These are phyloP conservation scores for Aquilaria sinensis DNA, from an alignment of 345 rosid genomes.

Conservation along the genomic window DNA sequence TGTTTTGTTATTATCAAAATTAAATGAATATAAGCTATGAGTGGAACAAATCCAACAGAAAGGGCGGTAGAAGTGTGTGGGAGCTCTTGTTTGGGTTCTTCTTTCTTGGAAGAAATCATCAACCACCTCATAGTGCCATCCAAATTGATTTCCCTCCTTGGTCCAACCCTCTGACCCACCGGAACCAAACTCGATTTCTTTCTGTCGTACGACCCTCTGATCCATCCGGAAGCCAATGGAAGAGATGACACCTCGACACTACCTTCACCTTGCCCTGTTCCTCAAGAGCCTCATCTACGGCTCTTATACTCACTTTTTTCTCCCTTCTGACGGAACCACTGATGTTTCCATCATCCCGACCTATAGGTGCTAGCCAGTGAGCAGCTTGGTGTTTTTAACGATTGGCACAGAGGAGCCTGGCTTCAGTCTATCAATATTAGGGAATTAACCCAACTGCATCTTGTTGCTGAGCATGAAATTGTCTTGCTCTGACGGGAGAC, in stretches of 20 bases:
- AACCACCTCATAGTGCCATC: no score
- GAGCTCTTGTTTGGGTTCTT: no score
- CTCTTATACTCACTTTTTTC: conserved; percentile 34
- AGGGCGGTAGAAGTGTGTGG: no score
- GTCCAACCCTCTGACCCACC: no score
- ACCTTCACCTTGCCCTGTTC: conserved; percentile 26
- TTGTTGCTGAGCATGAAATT: conserved; percentile 79
- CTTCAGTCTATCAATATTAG: conserved; percentile 74
- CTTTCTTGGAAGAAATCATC: no score
- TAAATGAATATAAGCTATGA: no score
- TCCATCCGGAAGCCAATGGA: no score
- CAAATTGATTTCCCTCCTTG: no score
- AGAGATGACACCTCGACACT: conserved; percentile 41
- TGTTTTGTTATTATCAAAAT: no score
- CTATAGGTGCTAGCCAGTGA: conserved; percentile 85
- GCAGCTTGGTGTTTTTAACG: conserved; percentile 65
- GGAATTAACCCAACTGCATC: conserved; percentile 93
- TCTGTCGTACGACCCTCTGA: no score
- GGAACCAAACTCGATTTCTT: no score
- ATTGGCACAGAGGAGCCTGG: conserved; percentile 93
- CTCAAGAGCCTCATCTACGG: conserved; percentile 89
- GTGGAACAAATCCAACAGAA: no score
- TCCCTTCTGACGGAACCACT: conserved; percentile 50
- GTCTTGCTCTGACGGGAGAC: conserved; percentile 80
- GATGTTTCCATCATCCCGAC: conserved; percentile 89